A percentile compares a stretch with the other conserved stretches of the same genome.
Conservation (phyloP, 345 rosid species). For the Eucalyptus sp. region DNA sequence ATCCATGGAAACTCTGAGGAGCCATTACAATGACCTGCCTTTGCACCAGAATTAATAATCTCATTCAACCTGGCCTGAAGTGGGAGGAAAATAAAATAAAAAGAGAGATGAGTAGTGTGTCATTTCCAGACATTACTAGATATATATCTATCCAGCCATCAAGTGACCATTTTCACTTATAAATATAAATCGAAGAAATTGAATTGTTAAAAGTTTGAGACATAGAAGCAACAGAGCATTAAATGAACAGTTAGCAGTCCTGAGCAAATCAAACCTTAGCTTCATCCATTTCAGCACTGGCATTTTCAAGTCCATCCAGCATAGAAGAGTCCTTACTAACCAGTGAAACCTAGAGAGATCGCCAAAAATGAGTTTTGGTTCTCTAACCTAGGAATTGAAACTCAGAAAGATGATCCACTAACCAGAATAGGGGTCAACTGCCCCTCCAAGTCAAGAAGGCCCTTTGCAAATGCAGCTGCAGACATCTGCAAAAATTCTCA, state of each 20-base stretch:
- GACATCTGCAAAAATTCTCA: constrained; percentile 63
- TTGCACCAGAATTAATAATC: constrained; percentile 56
- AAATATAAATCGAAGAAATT: not conserved
- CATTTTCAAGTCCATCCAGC: constrained; percentile 98
- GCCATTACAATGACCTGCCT: constrained; percentile 33
- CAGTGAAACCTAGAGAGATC: constrained; percentile 69
- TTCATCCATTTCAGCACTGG: constrained; percentile 87
- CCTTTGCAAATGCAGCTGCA: constrained; percentile 99
- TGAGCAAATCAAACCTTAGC: constrained; percentile 68
- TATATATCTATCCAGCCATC: not conserved
- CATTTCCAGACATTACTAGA: not conserved
- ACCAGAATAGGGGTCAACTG: constrained; percentile 99
- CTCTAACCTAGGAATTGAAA: not conserved
- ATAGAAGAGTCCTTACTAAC: constrained; percentile 99
- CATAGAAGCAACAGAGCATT: not conserved
- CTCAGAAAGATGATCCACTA: constrained; percentile 8
- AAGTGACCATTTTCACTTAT: not conserved
- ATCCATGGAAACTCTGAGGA: constrained; percentile 84
- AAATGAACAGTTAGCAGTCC: not conserved
- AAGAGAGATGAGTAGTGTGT: not conserved
- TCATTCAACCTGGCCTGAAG: constrained; percentile 78
- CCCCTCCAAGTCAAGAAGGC: constrained; percentile 98
- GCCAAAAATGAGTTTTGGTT: constrained; percentile 1
- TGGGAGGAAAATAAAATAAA: not conserved
- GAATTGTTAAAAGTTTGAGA: not conserved